Evolutionary conservation across 1,139 yeast species (phyloP).

Genomic region (Casaregolazyma suthepensis): DNA sequence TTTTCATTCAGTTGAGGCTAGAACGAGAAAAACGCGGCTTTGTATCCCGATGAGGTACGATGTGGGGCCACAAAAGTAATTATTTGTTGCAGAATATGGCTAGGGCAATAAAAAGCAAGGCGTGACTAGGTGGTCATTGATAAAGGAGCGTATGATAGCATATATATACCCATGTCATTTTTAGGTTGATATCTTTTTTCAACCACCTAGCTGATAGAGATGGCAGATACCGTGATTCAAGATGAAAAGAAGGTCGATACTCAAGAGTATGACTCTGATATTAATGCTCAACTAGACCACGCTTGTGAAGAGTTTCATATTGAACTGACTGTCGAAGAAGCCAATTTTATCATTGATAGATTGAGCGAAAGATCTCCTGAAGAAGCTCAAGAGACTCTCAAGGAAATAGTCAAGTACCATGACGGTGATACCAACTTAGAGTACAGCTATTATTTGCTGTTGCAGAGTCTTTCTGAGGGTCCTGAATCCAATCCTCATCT

Average conservation of each 20-base stretch:
- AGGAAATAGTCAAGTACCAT: conserved; percentile 38
- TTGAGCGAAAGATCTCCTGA: conserved; percentile 28
- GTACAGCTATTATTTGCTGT: conserved; percentile 25
- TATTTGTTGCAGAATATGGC: no score
- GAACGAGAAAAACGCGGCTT: no score
- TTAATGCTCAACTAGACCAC: conserved; percentile 1
- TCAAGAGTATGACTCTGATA: not conserved
- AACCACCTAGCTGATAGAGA: not conserved
- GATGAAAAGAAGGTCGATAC: not conserved
- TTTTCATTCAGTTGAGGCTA: no score
- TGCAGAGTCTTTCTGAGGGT: conserved; percentile 25
- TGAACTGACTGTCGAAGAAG: conserved; percentile 11
- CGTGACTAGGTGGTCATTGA: no score
- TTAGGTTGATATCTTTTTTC: no score
- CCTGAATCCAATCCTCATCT: conserved; percentile 14
- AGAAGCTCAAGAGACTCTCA: conserved; percentile 39
- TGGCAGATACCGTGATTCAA: not conserved
- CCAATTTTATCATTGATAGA: conserved; percentile 36
- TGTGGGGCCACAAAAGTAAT: no score
- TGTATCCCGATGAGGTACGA: no score
- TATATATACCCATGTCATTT: not conserved
- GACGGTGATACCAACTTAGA: conserved; percentile 44
- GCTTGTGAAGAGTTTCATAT: conserved; percentile 8
- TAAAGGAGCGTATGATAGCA: no score
- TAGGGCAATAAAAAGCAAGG: not conserved